Evolutionary conservation across 352 stramenopile genomes (phyloP).

Genomic region (Pythium aquatile): DNA sequence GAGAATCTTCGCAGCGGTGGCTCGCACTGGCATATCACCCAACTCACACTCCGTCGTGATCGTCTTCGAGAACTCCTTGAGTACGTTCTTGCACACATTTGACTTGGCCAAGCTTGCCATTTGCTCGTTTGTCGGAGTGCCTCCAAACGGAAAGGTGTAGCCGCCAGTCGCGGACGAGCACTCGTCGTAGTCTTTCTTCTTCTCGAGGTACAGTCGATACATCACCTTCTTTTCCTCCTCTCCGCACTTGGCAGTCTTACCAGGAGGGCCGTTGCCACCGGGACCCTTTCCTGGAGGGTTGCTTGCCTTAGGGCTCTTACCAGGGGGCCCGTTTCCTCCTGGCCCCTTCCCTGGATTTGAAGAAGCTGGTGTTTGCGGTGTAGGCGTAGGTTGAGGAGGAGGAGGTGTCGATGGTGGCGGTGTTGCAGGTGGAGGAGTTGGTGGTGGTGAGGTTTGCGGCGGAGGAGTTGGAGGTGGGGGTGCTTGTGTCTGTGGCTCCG

Average conservation of each 20-base stretch:
- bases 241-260: not conserved
- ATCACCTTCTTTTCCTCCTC: slow-evolving; percentile 12
- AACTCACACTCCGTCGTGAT: slow-evolving; percentile 25
- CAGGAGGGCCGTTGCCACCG: not conserved
- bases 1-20: slow-evolving; percentile 23
- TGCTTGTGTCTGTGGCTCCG: not conserved
- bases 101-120: slow-evolving; percentile 22
- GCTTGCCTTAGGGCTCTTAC: not conserved
- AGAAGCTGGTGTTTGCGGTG: not conserved
- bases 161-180: slow-evolving; percentile 19
- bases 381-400: not conserved
- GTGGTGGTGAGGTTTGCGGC: no score
- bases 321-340: not conserved
- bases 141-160: slow-evolving; percentile 31
- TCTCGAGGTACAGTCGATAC: slow-evolving; percentile 24
- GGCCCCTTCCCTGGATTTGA: no score
- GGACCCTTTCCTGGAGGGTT: not conserved
- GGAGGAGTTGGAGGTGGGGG: not conserved
- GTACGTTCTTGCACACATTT: slow-evolving; percentile 19
- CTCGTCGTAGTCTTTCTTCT: slow-evolving; percentile 23
- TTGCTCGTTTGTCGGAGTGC: slow-evolving; percentile 19
- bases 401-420: not conserved
- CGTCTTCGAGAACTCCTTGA: slow-evolving; percentile 18
- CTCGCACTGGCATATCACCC: slow-evolving; percentile 18
- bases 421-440: not conserved